Percentiles rank a stretch among this genome's conserved stretches.
phyloP scores from a whole-genome alignment of 306 rosid species.

The Boehmeria nivea region DNA sequence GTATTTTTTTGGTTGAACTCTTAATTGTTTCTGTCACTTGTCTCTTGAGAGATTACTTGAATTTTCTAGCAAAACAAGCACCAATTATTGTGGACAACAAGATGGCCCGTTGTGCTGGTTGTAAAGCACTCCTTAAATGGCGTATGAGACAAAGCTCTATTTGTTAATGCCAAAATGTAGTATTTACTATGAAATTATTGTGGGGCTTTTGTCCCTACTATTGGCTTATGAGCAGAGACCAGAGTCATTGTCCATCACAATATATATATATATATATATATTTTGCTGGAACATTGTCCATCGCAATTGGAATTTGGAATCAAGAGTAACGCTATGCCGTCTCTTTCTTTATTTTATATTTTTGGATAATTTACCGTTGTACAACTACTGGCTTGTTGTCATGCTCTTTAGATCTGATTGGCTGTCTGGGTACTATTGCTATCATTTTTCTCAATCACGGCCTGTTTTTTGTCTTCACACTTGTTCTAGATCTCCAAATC shows the following conservation, averaged over 20 bases:
- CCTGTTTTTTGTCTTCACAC: not conserved
- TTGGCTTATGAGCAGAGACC: not conserved
- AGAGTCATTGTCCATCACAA: not conserved
- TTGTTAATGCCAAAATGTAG: not conserved
- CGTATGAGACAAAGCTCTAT: not conserved
- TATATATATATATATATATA: too few relatives aligned
- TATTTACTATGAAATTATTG: not conserved
- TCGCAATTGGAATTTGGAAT: too few relatives aligned
- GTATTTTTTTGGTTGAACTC: not conserved
- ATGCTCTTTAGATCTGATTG: too few relatives aligned
- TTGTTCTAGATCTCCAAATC: constrained; percentile 4
- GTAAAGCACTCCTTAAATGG: constrained; percentile 4
- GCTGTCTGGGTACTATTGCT: too few relatives aligned
- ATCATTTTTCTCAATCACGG: not conserved
- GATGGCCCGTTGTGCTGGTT: constrained; percentile 6
- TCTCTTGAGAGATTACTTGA: not conserved
- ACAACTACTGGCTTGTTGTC: too few relatives aligned
- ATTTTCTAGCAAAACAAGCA: not conserved
- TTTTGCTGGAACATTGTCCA: not conserved
- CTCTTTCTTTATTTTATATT: too few relatives aligned
- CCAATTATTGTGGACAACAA: not conserved
- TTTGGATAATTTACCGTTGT: too few relatives aligned
- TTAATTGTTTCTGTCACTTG: not conserved
- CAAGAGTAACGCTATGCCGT: too few relatives aligned
- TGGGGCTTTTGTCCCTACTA: not conserved